A percentile compares a stretch with the other conserved stretches of the same genome.
These are phyloP conservation scores for Pseudonectria foliicola DNA, from an alignment of 2,329 filamentous ascomycete species.

Conservation along the genomic window DNA sequence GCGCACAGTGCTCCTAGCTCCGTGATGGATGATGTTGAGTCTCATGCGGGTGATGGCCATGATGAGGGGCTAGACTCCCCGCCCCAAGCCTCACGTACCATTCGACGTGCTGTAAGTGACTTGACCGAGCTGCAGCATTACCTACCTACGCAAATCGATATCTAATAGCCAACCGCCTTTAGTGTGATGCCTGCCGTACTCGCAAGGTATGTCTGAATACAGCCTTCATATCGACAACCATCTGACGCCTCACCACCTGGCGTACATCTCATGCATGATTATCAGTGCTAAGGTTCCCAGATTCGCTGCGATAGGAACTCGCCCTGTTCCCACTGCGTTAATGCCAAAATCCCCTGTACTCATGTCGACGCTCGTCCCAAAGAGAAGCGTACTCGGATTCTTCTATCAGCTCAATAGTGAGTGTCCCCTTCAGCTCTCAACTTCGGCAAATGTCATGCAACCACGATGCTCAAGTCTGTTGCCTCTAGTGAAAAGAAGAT, in stretches of 20 bases:
- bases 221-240: neutral
- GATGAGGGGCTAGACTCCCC: conserved; percentile 11
- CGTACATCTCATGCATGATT: neutral
- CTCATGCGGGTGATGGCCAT: conserved; percentile 8
- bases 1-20: neutral
- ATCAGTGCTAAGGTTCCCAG: conserved; percentile 8
- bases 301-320: conserved; percentile 32
- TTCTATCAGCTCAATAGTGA: conserved; percentile 32
- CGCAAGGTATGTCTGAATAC: conserved; percentile 22
- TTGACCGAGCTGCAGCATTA: neutral
- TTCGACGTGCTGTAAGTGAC: conserved; percentile 14
- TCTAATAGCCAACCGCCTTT: conserved; percentile 1
- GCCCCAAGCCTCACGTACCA: neutral
- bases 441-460: neutral
- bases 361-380: conserved; percentile 26
- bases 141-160: neutral
- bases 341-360: conserved; percentile 31
- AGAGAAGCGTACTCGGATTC: conserved; percentile 30
- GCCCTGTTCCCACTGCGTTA: conserved; percentile 29
- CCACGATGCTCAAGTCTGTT: neutral
- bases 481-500: conserved; percentile 30
- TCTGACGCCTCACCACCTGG: neutral
- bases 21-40: conserved; percentile 13
- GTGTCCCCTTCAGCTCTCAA: conserved; percentile 6
- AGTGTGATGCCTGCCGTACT: conserved; percentile 28